phyloP scores from a whole-genome alignment of 1,284 basidiomycete species.

The Ceratobasidium sp. region DNA sequence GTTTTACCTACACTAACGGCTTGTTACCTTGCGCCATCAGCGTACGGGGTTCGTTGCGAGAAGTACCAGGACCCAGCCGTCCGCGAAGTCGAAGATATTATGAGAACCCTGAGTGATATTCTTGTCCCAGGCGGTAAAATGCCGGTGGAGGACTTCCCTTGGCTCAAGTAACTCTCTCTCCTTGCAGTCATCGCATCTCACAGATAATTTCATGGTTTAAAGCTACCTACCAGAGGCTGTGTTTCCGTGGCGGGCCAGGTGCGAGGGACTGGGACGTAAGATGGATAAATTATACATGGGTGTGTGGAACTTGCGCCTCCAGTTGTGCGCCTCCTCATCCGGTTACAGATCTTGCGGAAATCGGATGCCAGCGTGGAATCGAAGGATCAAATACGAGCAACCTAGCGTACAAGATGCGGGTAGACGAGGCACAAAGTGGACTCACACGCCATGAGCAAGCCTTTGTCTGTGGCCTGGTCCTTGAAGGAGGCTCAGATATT shows the following conservation, averaged over 20 bases:
- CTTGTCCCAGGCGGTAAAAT: not conserved
- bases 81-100: constrained; percentile 4
- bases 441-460: constrained; percentile 13
- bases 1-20: not conserved
- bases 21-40: not conserved
- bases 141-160: not conserved
- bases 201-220: not conserved
- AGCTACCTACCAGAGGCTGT: constrained; percentile 16
- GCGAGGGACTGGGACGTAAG: not conserved
- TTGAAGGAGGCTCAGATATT: constrained; percentile 32
- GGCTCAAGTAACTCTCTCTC: not conserved
- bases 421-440: not conserved
- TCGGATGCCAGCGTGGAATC: constrained; percentile 8
- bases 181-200: not conserved
- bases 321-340: not conserved
- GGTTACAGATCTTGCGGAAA: constrained; percentile 9
- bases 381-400: constrained; percentile 12
- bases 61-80: not conserved
- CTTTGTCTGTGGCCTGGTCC: constrained; percentile 2
- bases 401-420: constrained; percentile 27
- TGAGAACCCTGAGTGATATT: not conserved
- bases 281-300: constrained; percentile 30
- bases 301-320: not conserved
- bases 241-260: constrained; percentile 22
- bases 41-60: constrained; percentile 12